Conservation (phyloP, 352 stramenopile species). For the Pythium phragmitis region DNA sequence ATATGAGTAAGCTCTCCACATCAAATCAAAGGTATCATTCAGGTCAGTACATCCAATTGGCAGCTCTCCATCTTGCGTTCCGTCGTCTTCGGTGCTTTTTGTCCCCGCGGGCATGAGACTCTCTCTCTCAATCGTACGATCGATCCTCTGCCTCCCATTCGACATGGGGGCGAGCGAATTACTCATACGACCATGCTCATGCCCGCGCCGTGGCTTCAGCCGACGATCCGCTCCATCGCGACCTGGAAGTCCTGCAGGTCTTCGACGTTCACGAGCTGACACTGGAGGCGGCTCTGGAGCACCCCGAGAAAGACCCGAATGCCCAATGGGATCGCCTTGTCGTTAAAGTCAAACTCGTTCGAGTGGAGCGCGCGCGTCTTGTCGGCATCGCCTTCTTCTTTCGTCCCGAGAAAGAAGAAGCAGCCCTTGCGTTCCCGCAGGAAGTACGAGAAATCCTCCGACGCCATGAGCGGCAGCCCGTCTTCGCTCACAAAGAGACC, state of each 20-base stretch:
- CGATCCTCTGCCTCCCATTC: not conserved
- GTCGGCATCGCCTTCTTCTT: conserved; percentile 54
- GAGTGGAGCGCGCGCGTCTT: conserved; percentile 71
- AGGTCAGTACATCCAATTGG: not conserved
- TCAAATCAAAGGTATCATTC: conserved; percentile 4
- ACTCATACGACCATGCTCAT: conserved; percentile 24
- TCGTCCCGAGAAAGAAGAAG: conserved; percentile 85
- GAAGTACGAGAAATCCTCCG: conserved; percentile 94
- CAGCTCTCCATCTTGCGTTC: too few species aligned
- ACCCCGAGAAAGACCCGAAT: conserved; percentile 79
- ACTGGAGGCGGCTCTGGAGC: conserved; percentile 65
- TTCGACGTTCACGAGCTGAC: conserved; percentile 59
- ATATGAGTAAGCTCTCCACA: not conserved
- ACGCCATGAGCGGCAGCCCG: conserved; percentile 90
- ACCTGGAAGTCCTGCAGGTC: conserved; percentile 78
- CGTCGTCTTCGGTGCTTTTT: conserved; percentile 1
- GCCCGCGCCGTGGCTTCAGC: conserved; percentile 24
- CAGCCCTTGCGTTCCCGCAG: conserved; percentile 80
- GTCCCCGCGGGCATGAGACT: conserved; percentile 18
- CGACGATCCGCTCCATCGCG: conserved; percentile 70
- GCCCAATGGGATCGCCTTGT: conserved; percentile 80
- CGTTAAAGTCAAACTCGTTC: conserved; percentile 84
- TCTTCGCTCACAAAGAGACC: conserved; percentile 76
- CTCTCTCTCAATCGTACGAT: not conserved
- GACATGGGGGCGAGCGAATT: too few species aligned